Conservation (phyloP, 2,329 filamentous ascomycete genomes). For the Pseudogymnoascus verrucosus region DNA sequence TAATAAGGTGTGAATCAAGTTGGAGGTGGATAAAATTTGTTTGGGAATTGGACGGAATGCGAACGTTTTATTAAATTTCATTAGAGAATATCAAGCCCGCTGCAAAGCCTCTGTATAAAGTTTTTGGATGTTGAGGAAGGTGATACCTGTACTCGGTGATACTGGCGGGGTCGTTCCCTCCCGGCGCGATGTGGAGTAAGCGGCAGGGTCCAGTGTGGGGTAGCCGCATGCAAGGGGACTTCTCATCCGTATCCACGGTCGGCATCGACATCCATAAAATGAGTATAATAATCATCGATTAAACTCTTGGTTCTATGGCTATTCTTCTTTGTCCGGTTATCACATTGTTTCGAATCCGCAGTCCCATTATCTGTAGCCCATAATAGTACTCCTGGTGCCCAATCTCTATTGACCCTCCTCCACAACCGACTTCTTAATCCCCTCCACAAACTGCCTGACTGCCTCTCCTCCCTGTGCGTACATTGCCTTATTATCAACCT, state of each 20-base stretch:
- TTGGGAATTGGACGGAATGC: not conserved
- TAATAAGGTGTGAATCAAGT: not conserved
- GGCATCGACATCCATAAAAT: not conserved
- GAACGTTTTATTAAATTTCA: not conserved
- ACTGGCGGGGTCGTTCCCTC: not conserved
- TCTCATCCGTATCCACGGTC: not conserved
- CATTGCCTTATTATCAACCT: slow-evolving; percentile 77
- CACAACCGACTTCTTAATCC: slow-evolving; percentile 72
- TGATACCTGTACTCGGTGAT: not conserved
- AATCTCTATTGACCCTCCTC: slow-evolving; percentile 31
- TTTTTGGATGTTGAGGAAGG: not conserved
- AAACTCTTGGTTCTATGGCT: not conserved
- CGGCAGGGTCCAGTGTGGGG: not conserved
- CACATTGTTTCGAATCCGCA: not conserved
- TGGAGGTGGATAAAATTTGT: not conserved
- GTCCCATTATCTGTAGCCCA: not conserved
- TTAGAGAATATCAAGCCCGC: not conserved
- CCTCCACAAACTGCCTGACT: slow-evolving; percentile 84
- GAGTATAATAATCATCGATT: not conserved
- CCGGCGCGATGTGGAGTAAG: not conserved
- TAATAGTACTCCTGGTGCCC: not conserved
- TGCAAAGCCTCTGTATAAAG: not conserved
- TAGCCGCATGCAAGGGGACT: not conserved
- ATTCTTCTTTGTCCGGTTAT: not conserved
- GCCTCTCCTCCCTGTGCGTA: slow-evolving; percentile 85